Evolutionary conservation across 1,284 basidiomycete genomes (phyloP), one percentile per base, ranked within the genome.

Genomic region (Cutaneotrichosporon sp.): DNA sequence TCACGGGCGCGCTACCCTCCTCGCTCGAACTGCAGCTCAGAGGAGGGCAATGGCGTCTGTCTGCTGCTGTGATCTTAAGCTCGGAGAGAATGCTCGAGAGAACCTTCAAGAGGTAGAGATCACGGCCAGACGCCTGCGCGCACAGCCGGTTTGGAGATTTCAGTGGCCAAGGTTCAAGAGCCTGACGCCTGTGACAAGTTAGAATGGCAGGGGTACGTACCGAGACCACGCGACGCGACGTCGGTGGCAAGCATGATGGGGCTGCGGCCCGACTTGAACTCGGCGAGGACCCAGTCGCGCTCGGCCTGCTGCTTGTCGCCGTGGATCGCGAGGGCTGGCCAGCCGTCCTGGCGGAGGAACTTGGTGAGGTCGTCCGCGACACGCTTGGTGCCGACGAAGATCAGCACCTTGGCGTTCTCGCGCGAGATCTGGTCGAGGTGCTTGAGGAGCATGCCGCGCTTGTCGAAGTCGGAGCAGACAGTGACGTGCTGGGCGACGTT

Each of bases 351-450:
- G 70, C 94, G 89, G 55, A 97, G 83, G 80, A 94, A 94, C 82
- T 98, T 99, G 50, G 95, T 99, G 72, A 99, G 90, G 71, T 99
- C 95, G 77, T 99, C 95, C 59, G 95, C 95, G 60, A 97, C 91
- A 61, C 95, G 88, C 83, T 99, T 99, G 52, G 95, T 99, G 46
- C 88, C 93, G 63, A 98, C 93, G 80, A 99, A 99, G 76, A 99
- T 99, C 70, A 99, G 86, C 56, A 99, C 95, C 83, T 99, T 99
- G 62, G 93, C 95, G 79, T 97, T 95, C 81, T 98, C 93, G 56
- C 90, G 85, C 62, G 91, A 93, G 80, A 99, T 98, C 81, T 91
- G 88, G 76, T 99, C 95, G 70, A 99, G 87, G 81, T 98, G 95
- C 82, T 95, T 95, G 84, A 97, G 89, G 69, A 99, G 84, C 80